Evolutionary conservation across 768 basidiomycete species (phyloP).

Genomic region (Astraeus odoratus): DNA sequence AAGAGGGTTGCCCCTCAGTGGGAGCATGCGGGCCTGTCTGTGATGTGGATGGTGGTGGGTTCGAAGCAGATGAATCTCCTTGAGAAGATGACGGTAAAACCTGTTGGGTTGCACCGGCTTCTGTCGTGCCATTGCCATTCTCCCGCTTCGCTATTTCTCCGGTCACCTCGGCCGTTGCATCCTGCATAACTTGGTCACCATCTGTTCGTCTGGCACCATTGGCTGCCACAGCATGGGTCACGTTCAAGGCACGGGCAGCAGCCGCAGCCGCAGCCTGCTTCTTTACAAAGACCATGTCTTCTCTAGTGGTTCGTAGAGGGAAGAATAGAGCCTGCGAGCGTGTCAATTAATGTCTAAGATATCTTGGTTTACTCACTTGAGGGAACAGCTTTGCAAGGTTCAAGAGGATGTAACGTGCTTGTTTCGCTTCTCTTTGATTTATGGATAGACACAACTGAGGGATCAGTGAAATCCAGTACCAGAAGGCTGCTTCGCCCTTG

Average conservation of each 20-base stretch:
- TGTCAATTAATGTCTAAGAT: conserved; percentile 3
- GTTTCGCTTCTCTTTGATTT: conserved; percentile 87
- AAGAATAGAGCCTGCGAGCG: conserved; percentile 82
- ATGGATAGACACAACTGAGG: conserved; percentile 90
- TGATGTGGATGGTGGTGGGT: conserved; percentile 1
- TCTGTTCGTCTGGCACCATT: conserved; percentile 27
- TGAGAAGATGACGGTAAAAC: conserved; percentile 7
- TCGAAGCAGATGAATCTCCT: conserved; percentile 13
- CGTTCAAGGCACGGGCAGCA: conserved; percentile 29
- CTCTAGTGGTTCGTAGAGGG: conserved; percentile 78
- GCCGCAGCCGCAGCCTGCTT: conserved; percentile 34
- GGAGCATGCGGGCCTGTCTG: conserved; percentile 11
- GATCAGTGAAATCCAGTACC: conserved; percentile 98
- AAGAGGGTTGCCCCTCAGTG: conserved; percentile 19
- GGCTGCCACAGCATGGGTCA: conserved; percentile 20
- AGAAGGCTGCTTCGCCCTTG: conserved; percentile 92
- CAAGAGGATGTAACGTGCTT: conserved; percentile 82
- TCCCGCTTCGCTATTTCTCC: conserved; percentile 23
- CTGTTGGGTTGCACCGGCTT: conserved; percentile 23
- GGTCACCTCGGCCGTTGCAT: conserved; percentile 20
- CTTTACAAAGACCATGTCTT: conserved; percentile 52
- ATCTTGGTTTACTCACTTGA: conserved; percentile 50
- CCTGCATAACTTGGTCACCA: conserved; percentile 24
- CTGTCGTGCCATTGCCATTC: conserved; percentile 5
- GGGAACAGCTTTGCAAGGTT: conserved; percentile 89